Evolutionary conservation across 345 rosid genomes (phyloP), one percentile per base, ranked within the genome.

Genomic region (Mallotus nudiflorus): DNA sequence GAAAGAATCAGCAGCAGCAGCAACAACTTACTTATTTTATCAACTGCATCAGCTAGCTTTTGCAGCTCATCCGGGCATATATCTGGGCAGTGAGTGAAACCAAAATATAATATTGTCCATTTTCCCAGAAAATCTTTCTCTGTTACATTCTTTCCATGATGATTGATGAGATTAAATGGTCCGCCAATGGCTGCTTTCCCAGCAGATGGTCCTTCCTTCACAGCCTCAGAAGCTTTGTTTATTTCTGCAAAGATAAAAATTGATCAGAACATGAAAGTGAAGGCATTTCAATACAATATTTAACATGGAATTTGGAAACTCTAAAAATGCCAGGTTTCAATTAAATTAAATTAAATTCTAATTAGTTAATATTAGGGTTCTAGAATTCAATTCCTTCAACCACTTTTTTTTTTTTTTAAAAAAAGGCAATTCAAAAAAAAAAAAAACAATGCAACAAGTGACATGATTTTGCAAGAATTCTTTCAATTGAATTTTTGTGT

Each of bases 21-120:
- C n/a, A 76, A 75, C 22, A 76, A 75, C 98, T 87, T 80, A 95
- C 99, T 89, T 67, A 90, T 86, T 85, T 91, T 92, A 80, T 95
- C 98, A 65, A 95, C 49, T 51, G 96, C 91, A 44, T 91, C 87
- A 67, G 86, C 91, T 67, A 95, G 77, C 82, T 95, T 92, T 75
- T 75, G 85, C 53, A 95, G 88, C 86, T 95, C 99, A 53, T 90
- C 97, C 16, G 98, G 99, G 76, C 98, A 95, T 64, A 95, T 95
- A 78, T 95, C 99, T 15, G 99, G 98, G 81, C 99, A 95, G 77
- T 90, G 98, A 74, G 98, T 92, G 83, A 92, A 95, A 55, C 98
- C 99, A 83, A 96, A 95, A 83, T 95, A 95, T 53, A 95, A 69
- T 54, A 92, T 44, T 27, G 85, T 86, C 99, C 99, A 95, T 57